These are phyloP conservation scores for Neurospora sp. DNA, from an alignment of 495 filamentous ascomycete genomes.

Conservation along the genomic window DNA sequence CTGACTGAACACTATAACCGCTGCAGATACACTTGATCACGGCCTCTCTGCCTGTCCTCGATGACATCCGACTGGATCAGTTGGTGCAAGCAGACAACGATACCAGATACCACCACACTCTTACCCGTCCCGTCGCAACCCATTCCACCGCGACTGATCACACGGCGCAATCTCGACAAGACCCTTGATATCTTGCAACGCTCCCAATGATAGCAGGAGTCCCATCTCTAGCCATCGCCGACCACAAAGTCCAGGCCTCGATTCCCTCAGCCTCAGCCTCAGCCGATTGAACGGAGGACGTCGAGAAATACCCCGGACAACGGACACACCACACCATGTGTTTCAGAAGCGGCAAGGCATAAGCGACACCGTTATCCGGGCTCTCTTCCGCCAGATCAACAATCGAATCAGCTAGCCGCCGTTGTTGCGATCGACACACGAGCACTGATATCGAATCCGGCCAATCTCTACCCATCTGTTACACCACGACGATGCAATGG, in stretches of 20 bases:
- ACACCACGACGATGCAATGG: slow-evolving; percentile 34
- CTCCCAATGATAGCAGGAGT: not conserved
- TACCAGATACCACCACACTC: not conserved
- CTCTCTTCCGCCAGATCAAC: not conserved
- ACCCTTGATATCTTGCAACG: not conserved
- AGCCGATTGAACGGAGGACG: not conserved
- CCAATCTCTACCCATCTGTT: not conserved
- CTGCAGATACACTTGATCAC: not conserved
- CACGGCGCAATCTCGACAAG: not conserved
- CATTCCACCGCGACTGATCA: not conserved
- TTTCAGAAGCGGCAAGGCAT: not conserved
- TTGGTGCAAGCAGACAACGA: not conserved
- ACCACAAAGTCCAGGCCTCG: not conserved
- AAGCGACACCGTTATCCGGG: not conserved
- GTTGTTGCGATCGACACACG: not conserved
- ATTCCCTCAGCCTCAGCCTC: not conserved
- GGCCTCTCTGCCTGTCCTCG: not conserved
- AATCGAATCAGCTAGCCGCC: not conserved
- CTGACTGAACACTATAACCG: not conserved
- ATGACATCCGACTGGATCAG: not conserved
- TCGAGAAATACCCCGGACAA: not conserved
- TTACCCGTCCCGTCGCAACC: not conserved
- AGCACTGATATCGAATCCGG: not conserved
- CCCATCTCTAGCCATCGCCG: not conserved
- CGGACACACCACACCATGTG: not conserved